Percentiles rank a stretch among this genome's conserved stretches.
These are phyloP conservation scores for Aspergillus caelatus DNA, from an alignment of 2,329 filamentous ascomycete genomes.

Conservation along the genomic window DNA sequence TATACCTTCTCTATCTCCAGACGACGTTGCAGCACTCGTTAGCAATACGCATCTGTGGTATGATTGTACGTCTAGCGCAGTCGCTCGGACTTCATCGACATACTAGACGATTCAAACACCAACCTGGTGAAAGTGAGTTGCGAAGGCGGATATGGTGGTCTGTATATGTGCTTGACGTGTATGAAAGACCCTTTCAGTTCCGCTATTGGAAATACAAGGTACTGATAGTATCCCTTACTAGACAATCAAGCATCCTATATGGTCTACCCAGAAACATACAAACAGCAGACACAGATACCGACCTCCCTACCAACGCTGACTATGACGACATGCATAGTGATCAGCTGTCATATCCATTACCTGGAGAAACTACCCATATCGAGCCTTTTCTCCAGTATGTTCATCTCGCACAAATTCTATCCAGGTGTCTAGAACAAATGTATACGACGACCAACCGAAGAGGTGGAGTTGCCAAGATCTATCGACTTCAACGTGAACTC, in stretches of 20 bases:
- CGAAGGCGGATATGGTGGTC: conserved; percentile 5
- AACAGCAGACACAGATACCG: conserved; percentile 1
- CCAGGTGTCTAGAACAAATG: background rate
- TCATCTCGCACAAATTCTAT: background rate
- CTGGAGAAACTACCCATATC: conserved; percentile 1
- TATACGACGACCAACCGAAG: conserved; percentile 7
- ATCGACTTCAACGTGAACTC: background rate
- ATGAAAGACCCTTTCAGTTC: background rate
- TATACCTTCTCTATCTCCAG: too few species aligned
- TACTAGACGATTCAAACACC: conserved; percentile 1
- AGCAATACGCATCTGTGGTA: too few species aligned
- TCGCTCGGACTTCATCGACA: too few species aligned
- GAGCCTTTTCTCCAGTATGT: conserved; percentile 2
- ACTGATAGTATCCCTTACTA: background rate
- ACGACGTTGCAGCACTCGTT: too few species aligned
- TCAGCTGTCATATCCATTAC: background rate
- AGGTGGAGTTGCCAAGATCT: background rate
- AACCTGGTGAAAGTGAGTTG: conserved; percentile 1
- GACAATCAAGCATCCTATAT: background rate
- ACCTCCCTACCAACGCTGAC: conserved; percentile 2
- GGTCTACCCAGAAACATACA: conserved; percentile 3
- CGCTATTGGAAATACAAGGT: too few species aligned
- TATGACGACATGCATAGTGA: background rate
- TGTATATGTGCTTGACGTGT: conserved; percentile 6
- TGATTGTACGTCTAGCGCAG: too few species aligned